A percentile compares a stretch with the other conserved stretches of the same genome.
These are phyloP conservation scores for Berberis vulgaris DNA, from an alignment of 164 flowering plant genomes.

Conservation along the genomic window DNA sequence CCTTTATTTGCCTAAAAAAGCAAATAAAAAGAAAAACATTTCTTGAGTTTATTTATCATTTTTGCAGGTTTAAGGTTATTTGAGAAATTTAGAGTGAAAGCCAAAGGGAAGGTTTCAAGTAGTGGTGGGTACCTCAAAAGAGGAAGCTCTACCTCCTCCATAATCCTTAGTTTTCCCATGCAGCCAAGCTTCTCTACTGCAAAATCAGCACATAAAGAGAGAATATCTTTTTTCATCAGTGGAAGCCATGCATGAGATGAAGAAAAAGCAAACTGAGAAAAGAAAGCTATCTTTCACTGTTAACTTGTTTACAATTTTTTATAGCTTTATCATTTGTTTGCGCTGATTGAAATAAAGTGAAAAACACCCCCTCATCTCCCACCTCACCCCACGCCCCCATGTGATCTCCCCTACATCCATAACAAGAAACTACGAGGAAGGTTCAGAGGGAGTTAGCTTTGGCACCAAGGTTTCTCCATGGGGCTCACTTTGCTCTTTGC, in stretches of 20 bases:
- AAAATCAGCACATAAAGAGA: conserved; percentile 26
- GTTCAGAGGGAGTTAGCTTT: conserved; percentile 33
- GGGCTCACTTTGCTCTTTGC: conserved; percentile 23
- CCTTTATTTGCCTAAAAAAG: conserved; percentile 1
- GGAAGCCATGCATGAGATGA: conserved; percentile 43
- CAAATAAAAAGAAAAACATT: background rate
- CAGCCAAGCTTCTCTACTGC: conserved; percentile 85
- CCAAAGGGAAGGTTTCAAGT: conserved; percentile 2
- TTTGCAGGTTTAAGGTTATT: too few species aligned
- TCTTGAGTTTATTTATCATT: too few species aligned
- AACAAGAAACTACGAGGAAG: conserved; percentile 28
- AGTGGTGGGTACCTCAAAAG: conserved; percentile 57
- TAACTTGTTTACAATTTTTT: conserved; percentile 17
- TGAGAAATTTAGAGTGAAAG: too few species aligned
- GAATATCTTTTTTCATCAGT: conserved; percentile 44
- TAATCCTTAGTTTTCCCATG: conserved; percentile 59
- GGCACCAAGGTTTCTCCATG: conserved; percentile 21
- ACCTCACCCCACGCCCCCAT: conserved; percentile 19
- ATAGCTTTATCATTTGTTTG: conserved; percentile 13
- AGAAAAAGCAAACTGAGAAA: conserved; percentile 28
- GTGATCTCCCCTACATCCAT: conserved; percentile 38
- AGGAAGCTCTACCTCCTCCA: conserved; percentile 27
- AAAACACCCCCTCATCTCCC: background rate
- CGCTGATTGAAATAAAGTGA: conserved; percentile 39
- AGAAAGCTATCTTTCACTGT: conserved; percentile 35